A percentile compares a stretch with the other conserved stretches of the same genome.
These are phyloP conservation scores for Sinapis alba DNA, from an alignment of 441 rosid species.

Conservation along the genomic window DNA sequence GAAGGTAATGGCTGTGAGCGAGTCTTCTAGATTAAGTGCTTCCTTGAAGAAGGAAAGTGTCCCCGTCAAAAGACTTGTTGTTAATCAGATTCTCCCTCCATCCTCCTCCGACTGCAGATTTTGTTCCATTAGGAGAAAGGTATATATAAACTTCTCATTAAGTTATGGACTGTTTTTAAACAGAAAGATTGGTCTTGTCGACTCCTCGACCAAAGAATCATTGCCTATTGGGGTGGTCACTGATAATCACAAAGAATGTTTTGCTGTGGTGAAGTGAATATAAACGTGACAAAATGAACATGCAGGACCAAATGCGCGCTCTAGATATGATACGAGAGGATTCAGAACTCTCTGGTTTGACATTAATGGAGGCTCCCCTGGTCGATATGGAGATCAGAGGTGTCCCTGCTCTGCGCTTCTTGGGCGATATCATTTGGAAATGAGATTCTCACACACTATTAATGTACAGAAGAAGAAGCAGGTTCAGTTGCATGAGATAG, in stretches of 20 bases:
- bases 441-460: slow-evolving; percentile 37
- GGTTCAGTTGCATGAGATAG: slow-evolving; percentile 14
- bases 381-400: slow-evolving; percentile 98
- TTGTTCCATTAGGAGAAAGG: slow-evolving; percentile 92
- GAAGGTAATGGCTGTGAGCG: slow-evolving; percentile 93
- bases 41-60: slow-evolving; percentile 85
- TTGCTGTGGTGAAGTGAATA: not conserved
- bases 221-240: not conserved
- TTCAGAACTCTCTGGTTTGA: slow-evolving; percentile 74
- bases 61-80: slow-evolving; percentile 80
- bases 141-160: slow-evolving; percentile 34
- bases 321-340: slow-evolving; percentile 75
- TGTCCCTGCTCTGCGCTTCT: slow-evolving; percentile 85
- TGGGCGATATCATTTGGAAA: slow-evolving; percentile 94
- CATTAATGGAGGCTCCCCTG: slow-evolving; percentile 75
- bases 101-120: slow-evolving; percentile 85
- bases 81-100: slow-evolving; percentile 88
- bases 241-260: not conserved
- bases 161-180: not conserved
- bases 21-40: slow-evolving; percentile 78
- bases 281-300: slow-evolving; percentile 9
- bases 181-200: slow-evolving; percentile 1
- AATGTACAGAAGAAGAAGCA: slow-evolving; percentile 4
- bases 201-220: not conserved
- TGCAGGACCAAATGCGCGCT: slow-evolving; percentile 93